Base-by-base conservation (phyloP, 2,329 filamentous ascomycete genomes). In the Talaromyces sp. region DNA sequence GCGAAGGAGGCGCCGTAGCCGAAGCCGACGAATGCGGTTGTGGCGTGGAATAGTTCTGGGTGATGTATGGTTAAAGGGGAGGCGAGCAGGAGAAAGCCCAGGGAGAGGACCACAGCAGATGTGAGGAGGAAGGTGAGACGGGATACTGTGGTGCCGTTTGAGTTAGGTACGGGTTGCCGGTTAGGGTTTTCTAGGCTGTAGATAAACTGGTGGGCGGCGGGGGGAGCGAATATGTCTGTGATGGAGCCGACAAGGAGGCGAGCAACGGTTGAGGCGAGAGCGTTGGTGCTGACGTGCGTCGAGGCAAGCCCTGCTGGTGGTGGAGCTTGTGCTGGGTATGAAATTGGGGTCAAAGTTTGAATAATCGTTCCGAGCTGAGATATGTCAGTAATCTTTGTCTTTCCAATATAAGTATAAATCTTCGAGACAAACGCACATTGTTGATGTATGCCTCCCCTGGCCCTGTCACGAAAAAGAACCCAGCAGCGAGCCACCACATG, bases 361-460 rank as follows among this genome's bases (percentile, higher is more conserved):
- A 98, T 93, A 64, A 99, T 88, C 27, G 93, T 97, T 39, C 95
- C 95, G 10, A 99, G 78, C 78, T 80, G 4, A 32, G 5, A 15
- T 10, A 27, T n/a, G 19, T 60, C 53, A 60, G 44, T 60, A n/a
- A 56, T 10, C n/a, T 47, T 19, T 30, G 11, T 15, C 33, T 15
- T 15, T 5, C 33, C 22, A 33, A 6, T 55, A 19, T 17, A 47
- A 57, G 1, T n/a, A 13, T 25, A 17, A 36, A 39, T n/a, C 5
- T 47, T 47, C 9, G 44, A 47, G 44, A 47, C 44, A 32, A 9
- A 70, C 71, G 65, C 64, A 80, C 81, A 69, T 98, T 99, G 78
- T 98, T 99, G 77, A 98, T 92, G 74, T 97, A 99, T 11, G 93
- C 91, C 77, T 99, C 95, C n/a, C 93, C 93, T 0, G 95, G 93